Conservation (phyloP, 2,329 filamentous ascomycete species). For the Trichoderma atrobrunneum region DNA sequence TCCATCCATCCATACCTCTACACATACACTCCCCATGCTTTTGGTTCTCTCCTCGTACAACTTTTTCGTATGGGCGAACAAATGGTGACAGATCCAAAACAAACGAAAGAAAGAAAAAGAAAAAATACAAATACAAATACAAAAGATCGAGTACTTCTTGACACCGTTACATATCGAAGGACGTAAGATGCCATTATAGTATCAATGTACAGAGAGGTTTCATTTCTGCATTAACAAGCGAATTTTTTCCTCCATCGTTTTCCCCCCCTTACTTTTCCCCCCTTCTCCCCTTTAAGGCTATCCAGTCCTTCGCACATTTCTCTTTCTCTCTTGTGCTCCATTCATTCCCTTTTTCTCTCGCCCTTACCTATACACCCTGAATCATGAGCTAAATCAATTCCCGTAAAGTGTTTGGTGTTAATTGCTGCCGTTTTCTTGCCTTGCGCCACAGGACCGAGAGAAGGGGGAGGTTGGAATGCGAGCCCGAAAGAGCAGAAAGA, state of each 20-base stretch:
- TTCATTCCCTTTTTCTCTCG: background rate
- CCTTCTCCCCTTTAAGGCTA: background rate
- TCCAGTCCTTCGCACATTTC: background rate
- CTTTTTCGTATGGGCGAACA: background rate
- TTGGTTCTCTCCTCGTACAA: background rate
- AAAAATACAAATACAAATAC: background rate
- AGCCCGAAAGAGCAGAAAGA: background rate
- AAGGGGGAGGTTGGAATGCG: background rate
- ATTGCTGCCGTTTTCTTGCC: background rate
- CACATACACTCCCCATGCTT: no score
- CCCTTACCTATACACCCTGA: background rate
- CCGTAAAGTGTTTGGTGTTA: background rate
- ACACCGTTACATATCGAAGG: constrained; percentile 12
- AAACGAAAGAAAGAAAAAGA: background rate
- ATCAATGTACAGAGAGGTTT: constrained; percentile 19
- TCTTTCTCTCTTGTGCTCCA: background rate
- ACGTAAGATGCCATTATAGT: constrained; percentile 19
- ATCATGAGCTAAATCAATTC: constrained; percentile 7
- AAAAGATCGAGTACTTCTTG: background rate
- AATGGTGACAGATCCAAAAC: background rate
- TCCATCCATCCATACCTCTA: no score
- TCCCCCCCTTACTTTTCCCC: background rate
- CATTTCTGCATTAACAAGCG: constrained; percentile 15
- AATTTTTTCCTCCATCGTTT: background rate
- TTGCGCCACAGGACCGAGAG: background rate